Evolutionary conservation across 345 rosid genomes (phyloP).

Genomic region (Eucalyptus curtisii): DNA sequence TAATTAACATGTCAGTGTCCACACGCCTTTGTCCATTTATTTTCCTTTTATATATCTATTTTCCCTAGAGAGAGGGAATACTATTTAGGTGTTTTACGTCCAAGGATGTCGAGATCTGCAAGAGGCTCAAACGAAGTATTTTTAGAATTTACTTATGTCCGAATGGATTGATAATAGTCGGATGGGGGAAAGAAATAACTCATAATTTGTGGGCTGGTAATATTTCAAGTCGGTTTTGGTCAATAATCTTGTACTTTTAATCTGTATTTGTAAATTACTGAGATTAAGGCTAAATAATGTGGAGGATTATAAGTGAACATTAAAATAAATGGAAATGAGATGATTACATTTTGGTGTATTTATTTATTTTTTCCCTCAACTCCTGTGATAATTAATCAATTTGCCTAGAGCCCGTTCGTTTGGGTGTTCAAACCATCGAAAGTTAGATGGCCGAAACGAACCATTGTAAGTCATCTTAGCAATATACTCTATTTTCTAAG

Average conservation of each 20-base stretch:
- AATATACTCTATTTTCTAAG: not conserved
- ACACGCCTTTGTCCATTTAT: no score
- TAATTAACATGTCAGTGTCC: no score
- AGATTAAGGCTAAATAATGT: not conserved
- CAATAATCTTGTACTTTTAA: not conserved
- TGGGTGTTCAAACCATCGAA: not conserved
- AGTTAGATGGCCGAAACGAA: not conserved
- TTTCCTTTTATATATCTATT: no score
- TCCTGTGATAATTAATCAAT: not conserved
- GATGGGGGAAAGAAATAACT: not conserved
- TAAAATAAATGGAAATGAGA: not conserved
- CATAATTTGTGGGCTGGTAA: not conserved
- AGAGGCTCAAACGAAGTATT: no score
- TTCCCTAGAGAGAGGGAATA: no score
- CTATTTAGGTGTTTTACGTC: fast-evolving
- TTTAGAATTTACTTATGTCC: no score
- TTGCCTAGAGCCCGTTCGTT: not conserved
- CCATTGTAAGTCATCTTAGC: not conserved
- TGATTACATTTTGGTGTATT: not conserved
- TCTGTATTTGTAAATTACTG: not conserved
- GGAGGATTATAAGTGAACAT: not conserved
- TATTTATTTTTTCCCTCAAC: not conserved
- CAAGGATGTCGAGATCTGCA: no score
- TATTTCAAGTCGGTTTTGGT: not conserved
- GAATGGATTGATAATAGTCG: not conserved